These are phyloP conservation scores for Cryphonectria carpinicola DNA, from an alignment of 2,329 filamentous ascomycete species.

Conservation along the genomic window DNA sequence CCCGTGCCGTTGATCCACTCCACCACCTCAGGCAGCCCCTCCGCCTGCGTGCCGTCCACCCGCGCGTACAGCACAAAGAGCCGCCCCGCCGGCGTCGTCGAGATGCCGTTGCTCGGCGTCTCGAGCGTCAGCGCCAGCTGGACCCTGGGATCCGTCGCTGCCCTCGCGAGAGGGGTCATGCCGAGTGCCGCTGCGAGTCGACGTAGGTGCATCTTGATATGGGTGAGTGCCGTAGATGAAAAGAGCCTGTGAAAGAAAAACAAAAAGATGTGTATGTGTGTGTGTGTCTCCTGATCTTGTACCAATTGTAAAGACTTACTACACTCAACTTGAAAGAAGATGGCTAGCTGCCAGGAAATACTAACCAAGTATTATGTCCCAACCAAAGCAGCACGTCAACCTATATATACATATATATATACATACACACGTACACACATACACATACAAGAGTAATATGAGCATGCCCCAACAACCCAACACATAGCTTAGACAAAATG, in stretches of 20 bases:
- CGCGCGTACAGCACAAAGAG: constrained; percentile 28
- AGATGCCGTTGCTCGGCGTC: constrained; percentile 25
- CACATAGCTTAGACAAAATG: background rate
- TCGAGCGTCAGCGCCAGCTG: constrained; percentile 22
- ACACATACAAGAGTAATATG: background rate
- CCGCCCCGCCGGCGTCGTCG: constrained; percentile 20
- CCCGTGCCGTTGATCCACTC: constrained; percentile 27
- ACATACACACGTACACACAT: background rate
- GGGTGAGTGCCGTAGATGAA: background rate
- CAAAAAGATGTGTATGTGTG: background rate
- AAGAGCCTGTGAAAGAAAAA: background rate
- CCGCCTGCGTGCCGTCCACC: constrained; percentile 25
- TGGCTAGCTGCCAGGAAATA: background rate
- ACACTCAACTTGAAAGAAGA: background rate
- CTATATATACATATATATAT: background rate
- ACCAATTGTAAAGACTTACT: background rate
- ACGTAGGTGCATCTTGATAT: constrained; percentile 6
- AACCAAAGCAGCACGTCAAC: background rate
- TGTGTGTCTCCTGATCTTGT: background rate
- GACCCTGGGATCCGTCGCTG: constrained; percentile 19
- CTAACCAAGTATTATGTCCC: background rate
- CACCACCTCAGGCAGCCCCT: constrained; percentile 24
- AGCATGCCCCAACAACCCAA: background rate
- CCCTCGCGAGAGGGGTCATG: background rate
- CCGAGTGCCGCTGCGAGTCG: background rate